These are phyloP conservation scores for Globisporangium mamillatum DNA, from an alignment of 352 stramenopile genomes.

Conservation along the genomic window DNA sequence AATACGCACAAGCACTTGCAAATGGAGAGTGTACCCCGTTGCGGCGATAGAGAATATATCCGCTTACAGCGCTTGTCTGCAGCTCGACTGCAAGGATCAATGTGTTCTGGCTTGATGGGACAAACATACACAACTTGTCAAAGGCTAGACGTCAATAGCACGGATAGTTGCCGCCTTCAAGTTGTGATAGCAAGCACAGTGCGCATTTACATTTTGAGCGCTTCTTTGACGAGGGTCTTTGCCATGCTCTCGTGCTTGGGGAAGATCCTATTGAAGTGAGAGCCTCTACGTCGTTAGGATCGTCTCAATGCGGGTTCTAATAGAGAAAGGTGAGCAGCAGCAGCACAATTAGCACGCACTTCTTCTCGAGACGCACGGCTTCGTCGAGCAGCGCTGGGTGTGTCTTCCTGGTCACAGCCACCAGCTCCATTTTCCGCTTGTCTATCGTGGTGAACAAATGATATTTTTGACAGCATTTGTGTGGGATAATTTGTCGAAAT, in stretches of 20 bases:
- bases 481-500: neutral
- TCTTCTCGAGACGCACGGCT: conserved; percentile 16
- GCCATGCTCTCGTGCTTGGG: conserved; percentile 20
- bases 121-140: neutral
- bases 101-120: conserved; percentile 29
- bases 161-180: neutral
- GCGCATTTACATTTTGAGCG: conserved; percentile 6
- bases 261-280: conserved; percentile 6
- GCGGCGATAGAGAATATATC: conserved; percentile 46
- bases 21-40: conserved; percentile 28
- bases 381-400: conserved; percentile 10
- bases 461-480: neutral
- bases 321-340: neutral
- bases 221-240: conserved; percentile 14
- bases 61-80: conserved; percentile 19
- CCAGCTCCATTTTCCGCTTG: conserved; percentile 9
- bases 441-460: neutral
- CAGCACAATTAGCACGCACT: conserved; percentile 7
- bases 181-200: neutral
- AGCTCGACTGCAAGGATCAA: conserved; percentile 33
- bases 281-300: neutral
- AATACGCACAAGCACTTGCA: neutral
- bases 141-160: neutral
- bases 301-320: neutral
- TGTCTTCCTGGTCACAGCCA: conserved; percentile 16